phyloP scores from a whole-genome alignment of 805 yeast genomes.

The Wickerhamiella qilinensis region DNA sequence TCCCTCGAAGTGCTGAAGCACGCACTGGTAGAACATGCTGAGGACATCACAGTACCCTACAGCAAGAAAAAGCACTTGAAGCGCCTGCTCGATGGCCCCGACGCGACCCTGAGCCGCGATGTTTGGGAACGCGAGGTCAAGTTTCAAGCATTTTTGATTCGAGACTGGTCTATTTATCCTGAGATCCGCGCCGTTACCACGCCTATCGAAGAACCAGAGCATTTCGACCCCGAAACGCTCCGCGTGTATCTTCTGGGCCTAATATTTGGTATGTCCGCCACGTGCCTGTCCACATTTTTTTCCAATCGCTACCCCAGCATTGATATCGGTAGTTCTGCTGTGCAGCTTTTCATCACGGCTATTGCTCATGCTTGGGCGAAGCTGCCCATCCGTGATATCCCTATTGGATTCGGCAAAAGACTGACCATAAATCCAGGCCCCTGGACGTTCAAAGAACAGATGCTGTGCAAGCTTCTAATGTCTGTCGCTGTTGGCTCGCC shows the following conservation, averaged over 20 bases:
- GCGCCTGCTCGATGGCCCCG: constrained; percentile 12
- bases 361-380: not conserved
- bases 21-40: constrained; percentile 27
- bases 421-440: constrained; percentile 42
- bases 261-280: constrained; percentile 39
- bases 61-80: constrained; percentile 24
- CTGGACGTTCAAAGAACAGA: constrained; percentile 15
- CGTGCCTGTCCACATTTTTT: constrained; percentile 43
- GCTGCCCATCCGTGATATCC: not conserved
- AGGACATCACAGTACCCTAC: constrained; percentile 33
- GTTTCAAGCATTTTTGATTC: constrained; percentile 28
- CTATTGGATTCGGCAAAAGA: constrained; percentile 20
- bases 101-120: constrained; percentile 8
- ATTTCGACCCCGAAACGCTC: constrained; percentile 31
- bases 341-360: not conserved
- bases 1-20: constrained; percentile 27
- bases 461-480: constrained; percentile 30
- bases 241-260: constrained; percentile 38
- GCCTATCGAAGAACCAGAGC: constrained; percentile 30
- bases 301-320: constrained; percentile 35
- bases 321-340: constrained; percentile 8
- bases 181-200: constrained; percentile 42
- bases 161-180: constrained; percentile 38
- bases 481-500: constrained; percentile 16
- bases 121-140: constrained; percentile 13